Evolutionary conservation across 371 early-diverging fungal species (phyloP).

Genomic region (Rhizopus arrhizus): DNA sequence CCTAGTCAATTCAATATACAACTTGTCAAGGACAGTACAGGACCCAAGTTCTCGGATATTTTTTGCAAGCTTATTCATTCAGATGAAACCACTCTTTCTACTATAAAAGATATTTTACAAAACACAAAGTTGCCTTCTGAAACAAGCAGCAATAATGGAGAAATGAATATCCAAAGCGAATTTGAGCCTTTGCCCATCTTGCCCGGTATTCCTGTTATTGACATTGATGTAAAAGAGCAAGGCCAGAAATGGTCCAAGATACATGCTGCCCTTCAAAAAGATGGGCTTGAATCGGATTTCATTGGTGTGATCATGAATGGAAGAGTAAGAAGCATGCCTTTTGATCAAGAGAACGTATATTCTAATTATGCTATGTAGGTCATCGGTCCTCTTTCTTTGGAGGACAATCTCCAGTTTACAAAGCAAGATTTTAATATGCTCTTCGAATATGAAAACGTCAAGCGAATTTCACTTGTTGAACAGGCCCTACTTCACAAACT

Average conservation of each 20-base stretch:
- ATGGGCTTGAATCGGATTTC: slow-evolving; percentile 30
- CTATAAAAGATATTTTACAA: neutral
- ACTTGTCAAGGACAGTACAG: neutral
- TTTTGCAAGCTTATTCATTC: slow-evolving; percentile 9
- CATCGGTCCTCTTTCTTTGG: slow-evolving; percentile 52
- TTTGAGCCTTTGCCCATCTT: slow-evolving; percentile 21
- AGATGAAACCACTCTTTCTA: neutral
- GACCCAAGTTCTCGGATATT: slow-evolving; percentile 17
- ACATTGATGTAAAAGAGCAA: slow-evolving; percentile 21
- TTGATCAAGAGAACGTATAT: neutral
- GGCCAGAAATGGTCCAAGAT: slow-evolving; percentile 24
- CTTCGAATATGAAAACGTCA: slow-evolving; percentile 43
- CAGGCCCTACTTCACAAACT: slow-evolving; percentile 25
- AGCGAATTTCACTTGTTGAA: slow-evolving; percentile 41
- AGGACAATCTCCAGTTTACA: slow-evolving; percentile 35
- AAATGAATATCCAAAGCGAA: neutral
- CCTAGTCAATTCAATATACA: neutral
- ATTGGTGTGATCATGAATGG: slow-evolving; percentile 41
- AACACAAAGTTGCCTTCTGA: neutral
- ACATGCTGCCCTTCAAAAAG: slow-evolving; percentile 13
- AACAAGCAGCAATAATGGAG: neutral
- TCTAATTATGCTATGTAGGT: slow-evolving; percentile 28
- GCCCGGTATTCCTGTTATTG: slow-evolving; percentile 44
- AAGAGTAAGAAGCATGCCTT: slow-evolving; percentile 29
- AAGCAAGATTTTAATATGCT: slow-evolving; percentile 56